Evolutionary conservation across 1,284 basidiomycete species (phyloP).

Genomic region (Schizophyllum amplum): DNA sequence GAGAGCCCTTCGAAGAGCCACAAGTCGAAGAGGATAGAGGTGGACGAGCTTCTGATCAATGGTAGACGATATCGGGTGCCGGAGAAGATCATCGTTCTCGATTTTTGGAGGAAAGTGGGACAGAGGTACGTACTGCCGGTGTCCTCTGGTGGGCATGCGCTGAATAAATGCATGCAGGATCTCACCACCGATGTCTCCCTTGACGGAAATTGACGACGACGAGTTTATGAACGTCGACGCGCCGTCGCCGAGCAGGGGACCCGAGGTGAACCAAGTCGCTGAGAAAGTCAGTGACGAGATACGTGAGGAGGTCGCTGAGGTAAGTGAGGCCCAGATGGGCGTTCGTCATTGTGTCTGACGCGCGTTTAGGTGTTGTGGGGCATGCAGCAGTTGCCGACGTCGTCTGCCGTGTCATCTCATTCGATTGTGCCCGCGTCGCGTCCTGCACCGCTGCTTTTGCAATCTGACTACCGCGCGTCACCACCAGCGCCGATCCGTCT

Average conservation of each 20-base stretch:
- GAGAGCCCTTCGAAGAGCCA: slow-evolving; percentile 47
- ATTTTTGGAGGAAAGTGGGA: slow-evolving; percentile 89
- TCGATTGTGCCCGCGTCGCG: too few relatives aligned
- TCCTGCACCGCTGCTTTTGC: background rate
- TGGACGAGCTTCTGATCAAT: slow-evolving; percentile 75
- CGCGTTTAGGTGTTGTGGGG: background rate
- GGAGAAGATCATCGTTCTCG: slow-evolving; percentile 84
- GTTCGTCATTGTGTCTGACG: slow-evolving; percentile 4
- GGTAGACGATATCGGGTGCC: slow-evolving; percentile 90
- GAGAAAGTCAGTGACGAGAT: too few relatives aligned
- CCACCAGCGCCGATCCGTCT: too few relatives aligned
- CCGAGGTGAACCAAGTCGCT: too few relatives aligned
- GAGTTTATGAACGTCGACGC: too few relatives aligned
- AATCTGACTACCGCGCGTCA: background rate
- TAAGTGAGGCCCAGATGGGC: too few relatives aligned
- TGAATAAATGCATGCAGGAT: too few relatives aligned
- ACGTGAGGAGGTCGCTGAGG: too few relatives aligned
- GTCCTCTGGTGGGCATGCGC: too few relatives aligned
- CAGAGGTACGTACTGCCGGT: slow-evolving; percentile 21
- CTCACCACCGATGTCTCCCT: too few relatives aligned
- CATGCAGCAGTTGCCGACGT: background rate
- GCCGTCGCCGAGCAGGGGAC: too few relatives aligned
- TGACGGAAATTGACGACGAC: too few relatives aligned
- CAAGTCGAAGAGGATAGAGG: slow-evolving; percentile 37
- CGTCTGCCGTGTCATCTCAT: background rate